phyloP scores from a whole-genome alignment of 441 rosid species.

The Theobroma grandiflorum region DNA sequence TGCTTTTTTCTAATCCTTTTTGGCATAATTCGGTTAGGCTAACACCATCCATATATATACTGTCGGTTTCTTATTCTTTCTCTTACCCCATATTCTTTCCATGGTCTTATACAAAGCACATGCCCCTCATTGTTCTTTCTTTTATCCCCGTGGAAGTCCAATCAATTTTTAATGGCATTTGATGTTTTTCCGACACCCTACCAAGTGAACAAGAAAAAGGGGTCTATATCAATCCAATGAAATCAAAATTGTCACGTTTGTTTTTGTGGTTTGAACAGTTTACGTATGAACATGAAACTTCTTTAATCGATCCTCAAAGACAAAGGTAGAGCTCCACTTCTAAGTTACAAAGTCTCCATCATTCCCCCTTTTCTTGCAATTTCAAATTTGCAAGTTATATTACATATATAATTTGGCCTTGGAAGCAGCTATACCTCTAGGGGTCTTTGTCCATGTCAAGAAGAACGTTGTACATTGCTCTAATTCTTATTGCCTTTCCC shows the following conservation, averaged over 20 bases:
- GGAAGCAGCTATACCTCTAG: too few relatives aligned
- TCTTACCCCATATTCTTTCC: too few relatives aligned
- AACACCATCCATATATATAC: neutral
- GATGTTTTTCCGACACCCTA: neutral
- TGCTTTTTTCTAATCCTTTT: constrained; percentile 19
- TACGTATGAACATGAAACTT: neutral
- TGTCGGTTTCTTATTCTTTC: too few relatives aligned
- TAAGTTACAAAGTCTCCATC: neutral
- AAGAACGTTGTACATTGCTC: too few relatives aligned
- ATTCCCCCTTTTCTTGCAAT: neutral
- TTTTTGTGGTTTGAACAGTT: neutral
- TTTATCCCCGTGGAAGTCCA: neutral
- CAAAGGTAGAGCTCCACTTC: too few relatives aligned
- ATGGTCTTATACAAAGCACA: too few relatives aligned
- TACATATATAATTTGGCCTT: too few relatives aligned
- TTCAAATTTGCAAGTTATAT: too few relatives aligned
- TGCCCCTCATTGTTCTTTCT: too few relatives aligned
- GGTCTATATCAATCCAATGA: neutral
- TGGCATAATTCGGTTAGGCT: constrained; percentile 8
- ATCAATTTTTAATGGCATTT: neutral
- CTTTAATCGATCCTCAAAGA: neutral
- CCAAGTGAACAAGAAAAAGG: neutral
- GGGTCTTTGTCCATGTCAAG: too few relatives aligned
- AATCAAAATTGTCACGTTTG: neutral
- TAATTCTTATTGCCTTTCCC: too few relatives aligned